A percentile compares a stretch with the other conserved stretches of the same genome.
Conservation (phyloP, 805 yeast species). For the Wickerhamiella qilinensis region DNA sequence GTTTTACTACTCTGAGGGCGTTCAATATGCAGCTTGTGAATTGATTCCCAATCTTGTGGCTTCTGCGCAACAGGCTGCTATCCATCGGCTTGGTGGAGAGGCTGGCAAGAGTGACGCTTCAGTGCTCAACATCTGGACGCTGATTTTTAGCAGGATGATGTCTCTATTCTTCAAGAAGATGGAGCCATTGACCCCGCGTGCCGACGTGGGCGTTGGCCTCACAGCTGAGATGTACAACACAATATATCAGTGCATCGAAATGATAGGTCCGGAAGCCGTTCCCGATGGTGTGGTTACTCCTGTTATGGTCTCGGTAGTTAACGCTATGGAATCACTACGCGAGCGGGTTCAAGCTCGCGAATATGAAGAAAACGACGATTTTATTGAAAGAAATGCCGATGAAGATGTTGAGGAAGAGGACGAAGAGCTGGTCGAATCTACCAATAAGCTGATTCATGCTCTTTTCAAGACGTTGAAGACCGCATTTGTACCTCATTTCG, state of each 20-base stretch:
- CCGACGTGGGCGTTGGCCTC: conserved; percentile 30
- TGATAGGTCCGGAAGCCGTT: conserved; percentile 42
- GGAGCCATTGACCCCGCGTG: conserved; percentile 28
- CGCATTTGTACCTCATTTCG: conserved; percentile 48
- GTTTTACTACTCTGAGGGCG: conserved; percentile 87
- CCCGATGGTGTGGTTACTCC: conserved; percentile 36
- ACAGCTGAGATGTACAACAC: conserved; percentile 64
- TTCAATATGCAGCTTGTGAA: conserved; percentile 77
- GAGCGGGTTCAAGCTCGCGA: conserved; percentile 45
- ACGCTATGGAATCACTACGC: conserved; percentile 49
- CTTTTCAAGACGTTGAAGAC: conserved; percentile 48
- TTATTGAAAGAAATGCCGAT: conserved; percentile 69
- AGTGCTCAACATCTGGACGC: conserved; percentile 54
- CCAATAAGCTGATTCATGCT: conserved; percentile 56
- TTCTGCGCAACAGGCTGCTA: conserved; percentile 39
- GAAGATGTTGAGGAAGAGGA: conserved; percentile 76
- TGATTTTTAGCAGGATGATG: conserved; percentile 49
- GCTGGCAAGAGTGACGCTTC: conserved; percentile 26
- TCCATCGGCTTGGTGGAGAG: conserved; percentile 31
- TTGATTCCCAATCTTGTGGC: conserved; percentile 63
- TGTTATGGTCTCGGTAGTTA: conserved; percentile 42
- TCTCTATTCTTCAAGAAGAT: conserved; percentile 62
- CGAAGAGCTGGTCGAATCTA: conserved; percentile 77
- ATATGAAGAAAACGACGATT: conserved; percentile 40
- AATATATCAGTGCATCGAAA: conserved; percentile 45